Base-by-base conservation (phyloP, 73 alveolate genomes). In the Paramecium pentaurelia region DNA sequence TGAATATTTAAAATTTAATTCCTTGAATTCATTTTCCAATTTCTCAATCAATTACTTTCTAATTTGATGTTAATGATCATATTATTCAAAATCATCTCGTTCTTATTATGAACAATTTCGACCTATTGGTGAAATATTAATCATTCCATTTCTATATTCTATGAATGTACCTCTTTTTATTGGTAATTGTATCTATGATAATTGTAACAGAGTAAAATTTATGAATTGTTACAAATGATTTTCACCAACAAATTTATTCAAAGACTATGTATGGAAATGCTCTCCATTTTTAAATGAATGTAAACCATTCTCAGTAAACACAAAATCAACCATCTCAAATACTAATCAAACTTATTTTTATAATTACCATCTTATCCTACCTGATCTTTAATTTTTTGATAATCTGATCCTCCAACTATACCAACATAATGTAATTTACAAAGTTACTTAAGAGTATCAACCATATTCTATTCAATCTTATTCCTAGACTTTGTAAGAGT, bases 351-450 rank as follows among this genome's bases (percentile, higher is more conserved):
- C 8, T 9, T 18, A 45, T 1, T 11, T 22, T 10, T 32, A 20
- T 47, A 40, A 60, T 40, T 86, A 77, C 95, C 89, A 37, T 95
- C 98, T 6, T 93, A 92, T 44, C 95, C 96, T 12, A 97, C 91
- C 92, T 98, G 97, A 44, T 96, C 99, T 80, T 60, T 47, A 1
- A 96, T 95, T 71, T 98, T 98, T 8, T 85, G 77, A 30, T 93
- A 91, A 60, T 98, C 99, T n/a, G 99, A 96, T 9, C 99, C 99
- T 51, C 99, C 98, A 4, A 98, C 99, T 70, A 97, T 93, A 6
- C 97, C 99, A n/a, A 98, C 96, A 51, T 92, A 94, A 6, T 96
- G 97, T 32, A 45, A 58, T 38, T 95, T 88, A 10, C 88, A 34
- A 14, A 95, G 92, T 45, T 92, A 85, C 40, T 86, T 86, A 16